A percentile compares a stretch with the other conserved stretches of the same genome.
These are phyloP conservation scores for Rachicladosporium sp. DNA, from an alignment of 2,329 filamentous ascomycete species.

Conservation along the genomic window DNA sequence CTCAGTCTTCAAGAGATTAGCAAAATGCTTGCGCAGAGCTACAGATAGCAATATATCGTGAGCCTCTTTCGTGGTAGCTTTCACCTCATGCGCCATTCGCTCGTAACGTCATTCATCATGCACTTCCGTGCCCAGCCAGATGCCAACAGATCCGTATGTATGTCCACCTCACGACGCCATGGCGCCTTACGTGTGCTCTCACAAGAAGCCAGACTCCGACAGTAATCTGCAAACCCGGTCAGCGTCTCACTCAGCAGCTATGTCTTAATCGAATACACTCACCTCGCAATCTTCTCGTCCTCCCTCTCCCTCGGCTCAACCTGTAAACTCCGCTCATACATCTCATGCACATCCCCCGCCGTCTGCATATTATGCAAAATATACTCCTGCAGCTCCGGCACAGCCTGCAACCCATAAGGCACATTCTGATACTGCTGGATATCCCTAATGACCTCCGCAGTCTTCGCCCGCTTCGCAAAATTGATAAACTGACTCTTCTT, in stretches of 20 bases:
- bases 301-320: slow-evolving; percentile 92
- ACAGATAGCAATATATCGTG: too few species aligned
- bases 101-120: too few species aligned
- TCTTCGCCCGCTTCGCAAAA: slow-evolving; percentile 96
- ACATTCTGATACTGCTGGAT: slow-evolving; percentile 99
- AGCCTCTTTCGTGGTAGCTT: too few species aligned
- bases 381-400: slow-evolving; percentile 89
- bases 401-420: slow-evolving; percentile 81
- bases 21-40: too few species aligned
- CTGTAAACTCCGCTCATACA: slow-evolving; percentile 94
- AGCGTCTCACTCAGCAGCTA: slow-evolving; percentile 5
- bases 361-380: slow-evolving; percentile 93
- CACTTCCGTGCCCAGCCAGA: too few species aligned
- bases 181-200: slow-evolving; percentile 11
- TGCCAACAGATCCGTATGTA: too few species aligned
- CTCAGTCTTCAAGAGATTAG: too few species aligned
- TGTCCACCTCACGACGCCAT: too few species aligned
- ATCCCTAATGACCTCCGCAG: slow-evolving; percentile 93
- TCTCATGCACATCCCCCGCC: slow-evolving; percentile 92
- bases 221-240: slow-evolving; percentile 30
- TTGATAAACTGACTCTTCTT: slow-evolving; percentile 97
- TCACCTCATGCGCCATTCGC: too few species aligned
- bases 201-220: slow-evolving; percentile 44
- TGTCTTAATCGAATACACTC: slow-evolving; percentile 24
- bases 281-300: slow-evolving; percentile 99